phyloP scores from a whole-genome alignment of 352 stramenopile species.

The Phytophthora litchii region DNA sequence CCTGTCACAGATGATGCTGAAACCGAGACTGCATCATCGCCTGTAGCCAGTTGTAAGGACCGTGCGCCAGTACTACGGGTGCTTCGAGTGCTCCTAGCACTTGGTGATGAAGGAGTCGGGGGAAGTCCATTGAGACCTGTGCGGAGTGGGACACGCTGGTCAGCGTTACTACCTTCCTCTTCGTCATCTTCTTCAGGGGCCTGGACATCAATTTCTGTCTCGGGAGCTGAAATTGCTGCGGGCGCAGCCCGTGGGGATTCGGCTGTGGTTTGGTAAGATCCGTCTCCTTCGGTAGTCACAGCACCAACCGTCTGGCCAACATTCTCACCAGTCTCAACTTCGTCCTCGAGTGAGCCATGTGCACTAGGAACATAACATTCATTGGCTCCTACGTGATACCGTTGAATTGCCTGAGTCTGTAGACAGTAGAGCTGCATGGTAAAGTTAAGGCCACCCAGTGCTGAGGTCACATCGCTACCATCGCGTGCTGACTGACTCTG shows the following conservation, averaged over 20 bases:
- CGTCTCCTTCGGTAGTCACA: slow-evolving; percentile 72
- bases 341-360: slow-evolving; percentile 47
- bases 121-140: slow-evolving; percentile 20
- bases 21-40: slow-evolving; percentile 46
- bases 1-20: slow-evolving; percentile 51
- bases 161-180: slow-evolving; percentile 42
- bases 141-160: slow-evolving; percentile 29
- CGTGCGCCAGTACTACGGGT: slow-evolving; percentile 34
- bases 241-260: slow-evolving; percentile 63
- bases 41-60: slow-evolving; percentile 39
- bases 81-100: slow-evolving; percentile 43
- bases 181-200: slow-evolving; percentile 50
- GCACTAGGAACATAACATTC: slow-evolving; percentile 61
- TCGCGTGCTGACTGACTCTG: slow-evolving; percentile 45
- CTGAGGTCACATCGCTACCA: slow-evolving; percentile 32
- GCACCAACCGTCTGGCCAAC: slow-evolving; percentile 75
- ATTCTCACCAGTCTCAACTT: slow-evolving; percentile 42
- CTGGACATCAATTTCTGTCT: slow-evolving; percentile 73
- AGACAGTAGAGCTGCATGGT: slow-evolving; percentile 85
- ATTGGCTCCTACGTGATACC: slow-evolving; percentile 71
- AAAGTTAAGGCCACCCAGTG: slow-evolving; percentile 43
- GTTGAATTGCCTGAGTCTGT: slow-evolving; percentile 86
- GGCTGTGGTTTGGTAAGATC: slow-evolving; percentile 67
- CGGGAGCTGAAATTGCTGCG: slow-evolving; percentile 46
- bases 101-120: slow-evolving; percentile 41